Conservation (phyloP, 2,329 filamentous ascomycete genomes). For the Monosporascus cannonballus region DNA sequence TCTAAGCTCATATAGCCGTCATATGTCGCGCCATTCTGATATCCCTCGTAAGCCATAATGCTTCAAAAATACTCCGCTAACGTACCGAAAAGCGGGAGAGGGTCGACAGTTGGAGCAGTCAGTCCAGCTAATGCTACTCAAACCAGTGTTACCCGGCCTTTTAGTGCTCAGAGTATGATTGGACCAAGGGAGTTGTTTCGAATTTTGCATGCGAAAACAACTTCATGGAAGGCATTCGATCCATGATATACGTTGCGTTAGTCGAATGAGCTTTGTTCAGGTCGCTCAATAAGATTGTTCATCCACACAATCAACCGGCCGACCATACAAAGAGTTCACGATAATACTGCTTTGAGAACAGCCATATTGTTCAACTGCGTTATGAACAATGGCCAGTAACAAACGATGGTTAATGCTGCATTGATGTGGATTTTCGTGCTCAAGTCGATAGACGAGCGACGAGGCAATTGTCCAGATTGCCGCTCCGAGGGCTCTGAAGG, state of each 20-base stretch:
- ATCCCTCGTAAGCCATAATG: neutral
- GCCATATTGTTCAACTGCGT: neutral
- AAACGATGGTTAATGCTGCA: neutral
- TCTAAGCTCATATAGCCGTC: neutral
- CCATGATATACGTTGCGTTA: neutral
- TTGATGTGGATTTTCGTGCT: too few relatives aligned
- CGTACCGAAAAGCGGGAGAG: neutral
- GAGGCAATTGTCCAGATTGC: too few relatives aligned
- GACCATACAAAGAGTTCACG: neutral
- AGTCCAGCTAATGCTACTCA: neutral
- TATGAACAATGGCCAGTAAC: neutral
- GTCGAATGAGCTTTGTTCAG: neutral
- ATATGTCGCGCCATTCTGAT: neutral
- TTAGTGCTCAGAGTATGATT: neutral
- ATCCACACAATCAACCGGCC: neutral
- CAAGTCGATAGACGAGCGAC: too few relatives aligned
- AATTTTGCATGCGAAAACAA: neutral
- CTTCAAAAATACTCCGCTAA: neutral
- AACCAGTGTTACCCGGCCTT: neutral
- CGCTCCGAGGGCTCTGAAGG: too few relatives aligned
- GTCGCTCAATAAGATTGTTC: neutral
- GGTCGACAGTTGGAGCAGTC: neutral
- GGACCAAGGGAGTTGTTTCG: neutral
- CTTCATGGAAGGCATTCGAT: neutral
- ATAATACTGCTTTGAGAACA: neutral